Evolutionary conservation across 768 basidiomycete species (phyloP), one percentile per base, ranked within the genome.

Genomic region (Naganishia friedmannii): DNA sequence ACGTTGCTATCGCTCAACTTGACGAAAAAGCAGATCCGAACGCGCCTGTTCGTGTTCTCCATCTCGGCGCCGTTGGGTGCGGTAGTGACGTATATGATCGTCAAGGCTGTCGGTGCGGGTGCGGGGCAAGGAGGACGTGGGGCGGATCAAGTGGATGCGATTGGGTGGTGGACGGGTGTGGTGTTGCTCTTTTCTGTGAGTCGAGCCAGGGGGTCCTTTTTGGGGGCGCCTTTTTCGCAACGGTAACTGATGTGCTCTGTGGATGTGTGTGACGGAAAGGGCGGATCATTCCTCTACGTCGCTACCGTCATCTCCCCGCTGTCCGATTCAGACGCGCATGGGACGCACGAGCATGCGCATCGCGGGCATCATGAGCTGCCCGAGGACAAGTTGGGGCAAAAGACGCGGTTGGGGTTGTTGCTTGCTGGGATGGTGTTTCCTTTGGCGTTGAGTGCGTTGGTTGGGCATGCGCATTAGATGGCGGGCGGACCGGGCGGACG

Each of bases 241-340:
- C n/a, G 5, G 37, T 9, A 19, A 34, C 34, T 37, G 34, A 39
- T 58, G 55, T n/a, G 51, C 12, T 57, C 10, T 26, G 26, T 42
- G 42, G 28, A 39, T 23, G 15, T 28, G 4, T 68, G 55, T 26
- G 12, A 6, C 9, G 3, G 8, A 23, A 67, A 93, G 91, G 93
- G 91, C 54, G 93, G 93, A 10, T 93, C 92, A 3, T 96, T 96
- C 82, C 84, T 97, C 46, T 96, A 95, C 77, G 94, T 97, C 10
- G 92, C 93, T 0, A 93, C 93, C 0, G 89, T 92, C 48, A 83
- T 93, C n/a, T 91, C 92, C 76, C 87, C 90, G 2, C 85, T 89
- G 37, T 88, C 80, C 1, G 65, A 76, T 7, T 54, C 76, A 3
- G 67, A 73, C 15, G 54, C 75, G 12, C 77, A 78, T 60, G 76